Base-by-base conservation (phyloP, 73 alveolate species). In the Vitrella brassicaformis region DNA sequence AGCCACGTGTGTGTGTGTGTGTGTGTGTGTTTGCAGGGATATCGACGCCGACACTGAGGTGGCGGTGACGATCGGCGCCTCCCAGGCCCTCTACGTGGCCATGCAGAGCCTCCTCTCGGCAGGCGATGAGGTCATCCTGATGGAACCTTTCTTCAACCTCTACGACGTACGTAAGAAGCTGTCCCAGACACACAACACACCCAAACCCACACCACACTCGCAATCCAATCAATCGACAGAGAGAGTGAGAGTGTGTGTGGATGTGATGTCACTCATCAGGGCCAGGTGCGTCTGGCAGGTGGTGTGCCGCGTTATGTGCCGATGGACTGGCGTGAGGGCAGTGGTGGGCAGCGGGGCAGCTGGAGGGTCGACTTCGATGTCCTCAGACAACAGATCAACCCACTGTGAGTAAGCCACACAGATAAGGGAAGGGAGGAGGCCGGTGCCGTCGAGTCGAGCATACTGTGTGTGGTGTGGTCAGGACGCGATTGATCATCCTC, bases 131-230 rank as follows among this genome's bases (percentile, higher is more conserved):
- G 77, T 86, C 31, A 84, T 86, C 46, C 81, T 77, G 27, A 45
- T 85, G 45, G 95, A 89, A 73, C 95, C 95, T 18, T 85, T 73
- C 85, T 89, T 84, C 78, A 87, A 90, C 27, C 82, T 72, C 22
- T 89, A 85, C 68, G 77, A n/a, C n/a, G n/a, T n/a, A n/a, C n/a
- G n/a, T n/a, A n/a, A n/a, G n/a, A n/a, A n/a, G n/a, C n/a, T n/a
- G n/a, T n/a, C n/a, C n/a, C n/a, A n/a, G n/a, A n/a, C n/a, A n/a
- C n/a, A n/a, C n/a, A n/a, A n/a, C n/a, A n/a, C n/a, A n/a, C n/a
- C n/a, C n/a, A n/a, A n/a, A n/a, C n/a, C n/a, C n/a, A n/a, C n/a
- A n/a, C n/a, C n/a, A n/a, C n/a, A n/a, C n/a, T n/a, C n/a, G n/a
- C n/a, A n/a, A n/a, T n/a, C n/a, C n/a, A n/a, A n/a, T n/a, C n/a